phyloP scores from a whole-genome alignment of 345 rosid species.

The Combretum micranthum region DNA sequence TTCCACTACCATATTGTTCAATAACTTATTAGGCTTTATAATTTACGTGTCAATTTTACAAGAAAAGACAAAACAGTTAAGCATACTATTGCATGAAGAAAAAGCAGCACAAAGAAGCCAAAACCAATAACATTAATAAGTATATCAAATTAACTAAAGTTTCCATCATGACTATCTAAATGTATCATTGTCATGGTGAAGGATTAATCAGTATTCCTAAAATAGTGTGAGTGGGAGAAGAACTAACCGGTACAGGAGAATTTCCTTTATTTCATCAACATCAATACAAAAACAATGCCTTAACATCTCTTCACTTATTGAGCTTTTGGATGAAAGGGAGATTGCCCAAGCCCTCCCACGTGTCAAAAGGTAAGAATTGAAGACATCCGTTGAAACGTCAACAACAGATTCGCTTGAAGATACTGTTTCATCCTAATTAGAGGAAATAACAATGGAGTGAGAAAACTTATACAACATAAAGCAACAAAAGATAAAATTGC shows the following conservation, averaged over 20 bases:
- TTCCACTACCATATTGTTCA: not conserved
- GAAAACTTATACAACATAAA: not conserved
- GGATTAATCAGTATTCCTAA: not conserved
- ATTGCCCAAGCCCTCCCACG: slow-evolving; percentile 40
- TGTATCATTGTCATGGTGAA: not conserved
- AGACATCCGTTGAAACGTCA: slow-evolving; percentile 22
- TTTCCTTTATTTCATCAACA: slow-evolving; percentile 26
- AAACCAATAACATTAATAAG: not conserved
- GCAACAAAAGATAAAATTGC: too few relatives aligned
- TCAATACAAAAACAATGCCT: slow-evolving; percentile 29
- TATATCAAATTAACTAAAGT: not conserved
- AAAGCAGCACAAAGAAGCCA: not conserved
- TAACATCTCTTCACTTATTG: slow-evolving; percentile 48
- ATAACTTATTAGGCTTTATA: too few relatives aligned
- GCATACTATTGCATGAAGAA: not conserved
- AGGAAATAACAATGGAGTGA: slow-evolving; percentile 6
- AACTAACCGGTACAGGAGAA: slow-evolving; percentile 63
- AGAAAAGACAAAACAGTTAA: too few relatives aligned
- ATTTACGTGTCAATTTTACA: too few relatives aligned
- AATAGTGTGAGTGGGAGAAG: slow-evolving; percentile 1
- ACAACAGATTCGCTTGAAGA: slow-evolving; percentile 12
- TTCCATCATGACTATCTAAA: too few relatives aligned
- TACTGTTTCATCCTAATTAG: slow-evolving; percentile 37
- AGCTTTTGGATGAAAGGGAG: slow-evolving; percentile 24
- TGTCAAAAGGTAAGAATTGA: slow-evolving; percentile 23